Evolutionary conservation across 106 monocot genomes (phyloP).

Genomic region (Dendrobium huoshanense): DNA sequence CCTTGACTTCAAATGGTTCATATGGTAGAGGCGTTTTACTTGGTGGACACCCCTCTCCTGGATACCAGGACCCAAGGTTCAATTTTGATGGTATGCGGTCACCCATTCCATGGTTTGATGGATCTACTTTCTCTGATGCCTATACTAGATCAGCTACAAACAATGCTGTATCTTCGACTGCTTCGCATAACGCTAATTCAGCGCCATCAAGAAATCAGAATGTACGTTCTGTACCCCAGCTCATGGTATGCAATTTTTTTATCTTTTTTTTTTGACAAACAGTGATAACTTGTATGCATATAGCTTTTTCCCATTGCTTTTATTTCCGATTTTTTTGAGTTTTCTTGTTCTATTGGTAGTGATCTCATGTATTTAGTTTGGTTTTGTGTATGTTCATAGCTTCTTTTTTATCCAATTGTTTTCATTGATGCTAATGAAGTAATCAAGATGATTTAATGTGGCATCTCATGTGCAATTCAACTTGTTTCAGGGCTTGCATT

Average conservation of each 20-base stretch:
- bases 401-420: background rate
- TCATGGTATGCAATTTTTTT: slow-evolving; percentile 32
- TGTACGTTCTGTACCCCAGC: slow-evolving; percentile 27
- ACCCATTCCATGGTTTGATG: slow-evolving; percentile 52
- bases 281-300: no score
- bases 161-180: slow-evolving; percentile 21
- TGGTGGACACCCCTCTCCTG: slow-evolving; percentile 36
- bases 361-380: background rate
- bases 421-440: background rate
- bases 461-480: slow-evolving; percentile 2
- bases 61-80: slow-evolving; percentile 49
- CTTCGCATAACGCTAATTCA: slow-evolving; percentile 24
- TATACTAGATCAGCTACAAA: slow-evolving; percentile 32
- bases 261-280: background rate
- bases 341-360: background rate
- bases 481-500: slow-evolving; percentile 33
- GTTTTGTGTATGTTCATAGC: background rate
- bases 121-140: slow-evolving; percentile 31
- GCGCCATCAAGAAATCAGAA: slow-evolving; percentile 43
- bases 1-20: slow-evolving; percentile 35
- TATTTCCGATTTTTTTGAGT: background rate
- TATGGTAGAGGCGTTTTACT: slow-evolving; percentile 39
- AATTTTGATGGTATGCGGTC: slow-evolving; percentile 49
- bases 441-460: background rate
- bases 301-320: background rate